Base-by-base conservation (phyloP, 257 asterid genomes). In the Parsonsia alboflavescens region DNA sequence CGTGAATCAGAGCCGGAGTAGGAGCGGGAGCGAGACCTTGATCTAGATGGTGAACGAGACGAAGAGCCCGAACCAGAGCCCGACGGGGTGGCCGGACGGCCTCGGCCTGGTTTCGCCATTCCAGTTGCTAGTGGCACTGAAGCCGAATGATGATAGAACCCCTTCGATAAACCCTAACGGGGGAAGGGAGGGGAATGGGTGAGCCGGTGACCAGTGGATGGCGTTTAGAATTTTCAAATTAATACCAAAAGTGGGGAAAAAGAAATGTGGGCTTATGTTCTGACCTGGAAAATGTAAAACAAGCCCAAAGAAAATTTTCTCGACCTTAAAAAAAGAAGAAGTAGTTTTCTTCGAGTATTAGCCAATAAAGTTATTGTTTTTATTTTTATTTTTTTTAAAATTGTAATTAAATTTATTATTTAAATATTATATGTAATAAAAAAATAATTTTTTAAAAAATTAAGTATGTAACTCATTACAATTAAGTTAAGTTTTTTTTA, bases 101-200 rank as follows among this genome's bases (percentile, higher is more conserved):
- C 87, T 58, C 87, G 81, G 78, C 80, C 80, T 77, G 84, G 85
- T 83, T 83, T 85, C 76, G 86, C 84, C 87, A 83, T 85, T 45
- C 33, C 22, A 28, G 50, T 19, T 19, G 49, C 42, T 15, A 69
- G 26, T 28, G 62, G 72, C 54, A 22, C 72, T 15, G 33, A 4
- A 56, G 39, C n/a, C 13, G 15, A 69, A 44, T 6, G 13, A 1
- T 26, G 17, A 69, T 41, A 26, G 58, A 48, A 22, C 73, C 73
- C 56, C 22, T 62, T 26, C 41, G 46, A 45, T 69, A 28, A 69
- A 69, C 73, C 73, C 73, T 69, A 69, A 48, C 39, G 12, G 7
- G n/a, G 6, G 1, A 16, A 68, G 4, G n/a, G 10, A 68, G 4
- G n/a, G 10, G 22, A 44, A 19, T 6, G 39, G 39, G 72, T 2